Evolutionary conservation across 108 stramenopile species (phyloP).

Genomic region (Licmophora abbreviata): DNA sequence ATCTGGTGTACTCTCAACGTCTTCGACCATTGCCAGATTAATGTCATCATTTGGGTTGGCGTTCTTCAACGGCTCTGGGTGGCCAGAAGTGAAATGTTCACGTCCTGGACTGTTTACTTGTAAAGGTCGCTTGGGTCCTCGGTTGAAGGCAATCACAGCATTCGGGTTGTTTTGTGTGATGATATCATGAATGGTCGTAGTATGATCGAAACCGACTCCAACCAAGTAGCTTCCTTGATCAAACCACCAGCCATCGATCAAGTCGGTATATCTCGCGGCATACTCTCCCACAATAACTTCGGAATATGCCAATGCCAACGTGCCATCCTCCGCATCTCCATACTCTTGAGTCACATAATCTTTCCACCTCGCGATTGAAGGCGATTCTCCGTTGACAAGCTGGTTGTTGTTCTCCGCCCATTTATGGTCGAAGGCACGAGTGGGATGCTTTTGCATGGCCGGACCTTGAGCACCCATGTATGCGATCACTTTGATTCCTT

Average conservation of each 20-base stretch:
- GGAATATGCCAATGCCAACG: background rate
- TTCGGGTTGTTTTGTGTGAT: too few species aligned
- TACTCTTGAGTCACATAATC: background rate
- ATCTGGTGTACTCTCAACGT: background rate
- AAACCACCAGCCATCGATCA: background rate
- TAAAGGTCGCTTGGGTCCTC: background rate
- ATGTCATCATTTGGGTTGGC: background rate
- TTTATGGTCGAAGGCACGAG: too few species aligned
- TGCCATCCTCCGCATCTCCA: background rate
- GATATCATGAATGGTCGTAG: too few species aligned
- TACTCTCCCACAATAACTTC: constrained; percentile 4
- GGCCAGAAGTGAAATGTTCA: background rate
- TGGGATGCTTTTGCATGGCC: constrained; percentile 9
- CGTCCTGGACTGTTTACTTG: background rate
- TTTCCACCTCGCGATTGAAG: background rate
- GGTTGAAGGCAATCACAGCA: constrained; percentile 3
- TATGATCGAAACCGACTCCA: background rate
- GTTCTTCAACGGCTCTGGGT: background rate
- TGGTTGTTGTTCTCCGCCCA: too few species aligned
- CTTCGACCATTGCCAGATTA: background rate
- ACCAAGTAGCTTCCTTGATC: background rate
- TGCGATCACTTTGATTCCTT: constrained; percentile 2
- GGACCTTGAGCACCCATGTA: constrained; percentile 11
- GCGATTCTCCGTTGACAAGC: too few species aligned
- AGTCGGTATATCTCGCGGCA: background rate